phyloP scores from a whole-genome alignment of 116 monocot genomes.

The Cymodocea nodosa region DNA sequence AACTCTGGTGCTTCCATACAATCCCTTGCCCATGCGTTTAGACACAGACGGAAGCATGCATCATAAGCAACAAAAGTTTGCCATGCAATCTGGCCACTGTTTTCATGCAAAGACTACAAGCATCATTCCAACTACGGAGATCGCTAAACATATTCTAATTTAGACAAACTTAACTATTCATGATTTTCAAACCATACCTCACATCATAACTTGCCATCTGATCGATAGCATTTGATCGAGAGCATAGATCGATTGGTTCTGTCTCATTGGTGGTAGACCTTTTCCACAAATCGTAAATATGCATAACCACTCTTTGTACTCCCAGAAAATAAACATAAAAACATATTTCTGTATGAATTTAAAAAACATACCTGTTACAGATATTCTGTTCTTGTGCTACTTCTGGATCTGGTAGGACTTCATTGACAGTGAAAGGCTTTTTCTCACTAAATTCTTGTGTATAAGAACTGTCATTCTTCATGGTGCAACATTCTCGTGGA shows the following conservation, averaged over 20 bases:
- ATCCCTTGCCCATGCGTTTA: slow-evolving; percentile 82
- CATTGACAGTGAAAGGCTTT: not conserved
- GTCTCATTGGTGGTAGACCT: slow-evolving; percentile 20
- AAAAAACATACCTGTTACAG: slow-evolving; percentile 13
- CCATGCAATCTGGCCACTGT: slow-evolving; percentile 86
- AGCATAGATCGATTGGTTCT: slow-evolving; percentile 13
- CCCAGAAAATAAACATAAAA: not conserved
- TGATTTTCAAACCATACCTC: slow-evolving; percentile 18
- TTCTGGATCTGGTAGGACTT: slow-evolving; percentile 8
- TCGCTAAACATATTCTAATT: not conserved
- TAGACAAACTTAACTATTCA: not conserved
- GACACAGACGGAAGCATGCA: slow-evolving; percentile 83
- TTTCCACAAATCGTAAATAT: slow-evolving; percentile 4
- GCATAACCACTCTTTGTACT: not conserved
- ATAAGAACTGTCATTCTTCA: not conserved
- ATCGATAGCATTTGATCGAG: slow-evolving; percentile 16
- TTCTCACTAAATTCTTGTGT: not conserved
- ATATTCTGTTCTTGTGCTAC: slow-evolving; percentile 8
- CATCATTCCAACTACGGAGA: too few species aligned
- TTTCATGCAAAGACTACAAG: not conserved
- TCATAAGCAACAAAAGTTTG: slow-evolving; percentile 94
- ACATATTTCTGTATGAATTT: not conserved
- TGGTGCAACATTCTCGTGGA: not conserved
- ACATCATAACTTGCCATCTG: slow-evolving; percentile 30
- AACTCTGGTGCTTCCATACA: slow-evolving; percentile 88